These are phyloP conservation scores for Lachancea sp. DNA, from an alignment of 805 yeast genomes.

Conservation along the genomic window DNA sequence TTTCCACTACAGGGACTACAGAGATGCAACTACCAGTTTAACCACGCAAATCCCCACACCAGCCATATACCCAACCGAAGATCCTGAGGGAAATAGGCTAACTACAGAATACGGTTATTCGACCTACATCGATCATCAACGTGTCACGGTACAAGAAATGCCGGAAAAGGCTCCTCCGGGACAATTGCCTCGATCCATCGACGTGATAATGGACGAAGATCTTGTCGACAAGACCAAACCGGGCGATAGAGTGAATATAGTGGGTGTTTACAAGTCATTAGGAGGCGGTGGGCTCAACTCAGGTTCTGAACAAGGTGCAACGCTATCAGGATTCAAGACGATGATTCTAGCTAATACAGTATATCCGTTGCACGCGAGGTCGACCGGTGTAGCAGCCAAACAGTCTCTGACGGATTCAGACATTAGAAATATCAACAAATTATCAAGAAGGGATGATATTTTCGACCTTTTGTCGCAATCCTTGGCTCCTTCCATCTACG, in stretches of 20 bases:
- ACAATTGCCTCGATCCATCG: slow-evolving; percentile 89
- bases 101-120: slow-evolving; percentile 89
- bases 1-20: slow-evolving; percentile 85
- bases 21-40: slow-evolving; percentile 87
- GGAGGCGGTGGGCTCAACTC: slow-evolving; percentile 52
- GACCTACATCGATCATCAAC: slow-evolving; percentile 90
- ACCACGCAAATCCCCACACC: slow-evolving; percentile 45
- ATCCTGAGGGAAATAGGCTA: slow-evolving; percentile 81
- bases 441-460: slow-evolving; percentile 63
- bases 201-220: slow-evolving; percentile 90
- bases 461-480: slow-evolving; percentile 79
- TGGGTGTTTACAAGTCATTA: slow-evolving; percentile 87
- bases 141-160: slow-evolving; percentile 90
- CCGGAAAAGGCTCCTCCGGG: slow-evolving; percentile 98
- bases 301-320: slow-evolving; percentile 21
- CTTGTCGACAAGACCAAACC: slow-evolving; percentile 89
- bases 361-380: slow-evolving; percentile 81
- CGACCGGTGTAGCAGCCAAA: slow-evolving; percentile 71
- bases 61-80: slow-evolving; percentile 88
- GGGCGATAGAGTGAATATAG: slow-evolving; percentile 90
- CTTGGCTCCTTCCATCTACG: slow-evolving; percentile 93
- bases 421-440: slow-evolving; percentile 75
- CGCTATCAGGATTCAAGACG: slow-evolving; percentile 66
- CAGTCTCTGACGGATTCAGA: slow-evolving; percentile 71
- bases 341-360: slow-evolving; percentile 85